Evolutionary conservation across 2,329 filamentous ascomycete genomes (phyloP).

Genomic region (Rutstroemia sp.): DNA sequence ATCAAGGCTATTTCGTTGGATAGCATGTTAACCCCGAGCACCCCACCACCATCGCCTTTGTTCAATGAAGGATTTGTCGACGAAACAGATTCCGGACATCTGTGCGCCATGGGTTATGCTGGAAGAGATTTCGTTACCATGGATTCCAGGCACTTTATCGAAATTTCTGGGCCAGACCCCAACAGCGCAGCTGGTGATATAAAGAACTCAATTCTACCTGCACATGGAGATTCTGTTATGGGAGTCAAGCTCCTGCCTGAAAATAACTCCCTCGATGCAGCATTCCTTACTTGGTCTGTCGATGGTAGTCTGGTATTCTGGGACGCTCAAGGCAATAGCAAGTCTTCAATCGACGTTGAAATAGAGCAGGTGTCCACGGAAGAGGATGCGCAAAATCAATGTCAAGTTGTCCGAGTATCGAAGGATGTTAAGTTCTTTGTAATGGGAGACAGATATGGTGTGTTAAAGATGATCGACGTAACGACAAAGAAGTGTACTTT

Average conservation of each 20-base stretch:
- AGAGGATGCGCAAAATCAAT: constrained; percentile 48
- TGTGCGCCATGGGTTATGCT: constrained; percentile 64
- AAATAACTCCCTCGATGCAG: constrained; percentile 54
- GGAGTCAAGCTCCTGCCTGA: constrained; percentile 62
- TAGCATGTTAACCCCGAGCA: constrained; percentile 28
- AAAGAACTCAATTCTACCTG: constrained; percentile 49
- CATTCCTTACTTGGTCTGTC: constrained; percentile 85
- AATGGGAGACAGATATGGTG: constrained; percentile 81
- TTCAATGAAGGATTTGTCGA: constrained; percentile 13
- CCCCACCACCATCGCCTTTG: constrained; percentile 27
- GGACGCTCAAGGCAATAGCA: constrained; percentile 64
- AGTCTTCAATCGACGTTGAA: constrained; percentile 55
- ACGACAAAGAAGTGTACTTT: constrained; percentile 53
- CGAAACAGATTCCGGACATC: constrained; percentile 29
- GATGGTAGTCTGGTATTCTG: constrained; percentile 78
- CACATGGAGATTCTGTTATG: constrained; percentile 57
- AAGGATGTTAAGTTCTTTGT: constrained; percentile 59
- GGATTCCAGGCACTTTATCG: constrained; percentile 67
- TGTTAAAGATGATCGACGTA: constrained; percentile 62
- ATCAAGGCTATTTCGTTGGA: constrained; percentile 45
- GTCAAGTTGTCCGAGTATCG: constrained; percentile 53
- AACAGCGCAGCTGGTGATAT: constrained; percentile 29
- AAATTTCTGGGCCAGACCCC: constrained; percentile 39
- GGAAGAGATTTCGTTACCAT: constrained; percentile 64
- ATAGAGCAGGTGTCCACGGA: constrained; percentile 56